phyloP scores from a whole-genome alignment of 164 flowering plant genomes.

The Piper betle region DNA sequence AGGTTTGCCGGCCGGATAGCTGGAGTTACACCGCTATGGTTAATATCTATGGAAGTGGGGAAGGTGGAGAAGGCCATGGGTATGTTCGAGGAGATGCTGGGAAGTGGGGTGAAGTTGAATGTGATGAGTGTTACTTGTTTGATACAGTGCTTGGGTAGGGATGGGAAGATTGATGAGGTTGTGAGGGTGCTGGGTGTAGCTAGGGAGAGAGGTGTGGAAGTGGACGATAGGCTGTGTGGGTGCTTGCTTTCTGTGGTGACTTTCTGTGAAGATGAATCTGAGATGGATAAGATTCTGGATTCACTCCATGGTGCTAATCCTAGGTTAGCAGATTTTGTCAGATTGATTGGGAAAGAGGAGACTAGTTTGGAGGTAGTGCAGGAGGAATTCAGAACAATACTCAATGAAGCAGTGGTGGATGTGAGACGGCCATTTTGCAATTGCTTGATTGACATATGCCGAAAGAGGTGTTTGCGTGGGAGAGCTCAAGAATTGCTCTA shows the following conservation, averaged over 20 bases:
- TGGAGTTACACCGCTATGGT: slow-evolving; percentile 91
- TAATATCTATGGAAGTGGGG: slow-evolving; percentile 77
- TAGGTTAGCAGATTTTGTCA: slow-evolving; percentile 41
- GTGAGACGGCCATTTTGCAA: slow-evolving; percentile 81
- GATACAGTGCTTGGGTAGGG: slow-evolving; percentile 76
- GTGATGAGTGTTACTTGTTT: slow-evolving; percentile 91
- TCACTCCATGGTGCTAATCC: slow-evolving; percentile 58
- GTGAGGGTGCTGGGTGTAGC: slow-evolving; percentile 43
- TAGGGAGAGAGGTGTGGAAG: slow-evolving; percentile 40
- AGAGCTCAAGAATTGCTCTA: slow-evolving; percentile 81
- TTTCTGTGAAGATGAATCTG: slow-evolving; percentile 34
- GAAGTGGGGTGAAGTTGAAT: slow-evolving; percentile 41
- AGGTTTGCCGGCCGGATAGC: slow-evolving; percentile 57
- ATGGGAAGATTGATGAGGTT: slow-evolving; percentile 56
- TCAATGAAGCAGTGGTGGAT: slow-evolving; percentile 40
- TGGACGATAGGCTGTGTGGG: slow-evolving; percentile 82
- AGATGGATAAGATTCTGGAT: slow-evolving; percentile 39
- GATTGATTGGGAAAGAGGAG: slow-evolving; percentile 25
- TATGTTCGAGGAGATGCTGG: slow-evolving; percentile 69
- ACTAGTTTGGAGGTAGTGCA: slow-evolving; percentile 35
- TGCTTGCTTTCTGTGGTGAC: slow-evolving; percentile 74
- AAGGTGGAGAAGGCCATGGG: slow-evolving; percentile 76
- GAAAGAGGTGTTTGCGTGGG: slow-evolving; percentile 39
- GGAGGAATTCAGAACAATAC: slow-evolving; percentile 45
- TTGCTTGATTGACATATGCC: slow-evolving; percentile 80